Evolutionary conservation across 768 basidiomycete species (phyloP), one percentile per base, ranked within the genome.

Genomic region (Gloeostereum incarnatum): DNA sequence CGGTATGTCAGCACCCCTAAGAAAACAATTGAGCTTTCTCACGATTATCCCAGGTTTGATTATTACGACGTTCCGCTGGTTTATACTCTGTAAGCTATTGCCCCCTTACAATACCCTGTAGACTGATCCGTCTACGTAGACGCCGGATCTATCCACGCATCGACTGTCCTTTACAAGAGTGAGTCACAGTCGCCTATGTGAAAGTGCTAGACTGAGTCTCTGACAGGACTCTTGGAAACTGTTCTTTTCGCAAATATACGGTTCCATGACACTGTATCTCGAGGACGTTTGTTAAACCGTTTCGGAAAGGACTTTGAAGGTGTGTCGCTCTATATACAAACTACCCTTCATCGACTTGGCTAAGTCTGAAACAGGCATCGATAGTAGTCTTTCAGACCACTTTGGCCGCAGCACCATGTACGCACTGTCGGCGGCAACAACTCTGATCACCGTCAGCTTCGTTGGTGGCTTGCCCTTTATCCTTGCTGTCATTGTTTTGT

Each of bases 241-340:
- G 80, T 94, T 2, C 63, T 96, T 1, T 92, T 92, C 50, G 87
- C 91, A 6, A 76, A 88, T 32, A 80, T 94, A 40, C 75, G 91
- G 29, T 94, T 96, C 68, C 92, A 94, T 48, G 92, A 96, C 51
- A 96, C 91, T 0, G 75, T 88, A 2, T 87, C 82, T 36, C 75
- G 88, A 25, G 92, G 92, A 4, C 76, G 90, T 2, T 61, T 87
- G 7, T 58, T 92, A 25, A 89, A 92, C 47, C 66, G 89, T 32
- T 84, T 86, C 45, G 90, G 91, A 30, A 93, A 93, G 56, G 91
- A 93, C 53, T 85, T 93, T 40, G 89, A 92, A 63, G 84, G 69
- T 63, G 8, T 26, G 70, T 60, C 18, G 9, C 6, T 24, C 11
- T 5, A 7, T 9, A 24, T 18, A n/a, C n/a, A n/a, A n/a, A n/a